phyloP scores from a whole-genome alignment of 306 rosid species.

The Citrullus amarus region DNA sequence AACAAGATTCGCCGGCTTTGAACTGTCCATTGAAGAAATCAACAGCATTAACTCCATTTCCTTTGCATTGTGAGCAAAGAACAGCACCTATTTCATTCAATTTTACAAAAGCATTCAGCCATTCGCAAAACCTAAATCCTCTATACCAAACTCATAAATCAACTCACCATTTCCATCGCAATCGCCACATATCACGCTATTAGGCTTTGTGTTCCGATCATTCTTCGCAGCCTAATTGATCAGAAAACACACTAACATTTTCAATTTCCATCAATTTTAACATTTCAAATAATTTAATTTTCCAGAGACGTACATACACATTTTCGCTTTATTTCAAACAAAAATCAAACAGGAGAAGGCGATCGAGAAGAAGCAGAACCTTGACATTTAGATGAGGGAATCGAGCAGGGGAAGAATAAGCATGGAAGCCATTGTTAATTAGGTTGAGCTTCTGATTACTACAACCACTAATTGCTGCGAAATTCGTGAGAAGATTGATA shows the following conservation, averaged over 20 bases:
- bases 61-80: slow-evolving; percentile 58
- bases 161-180: slow-evolving; percentile 78
- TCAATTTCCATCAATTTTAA: not conserved
- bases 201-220: slow-evolving; percentile 41
- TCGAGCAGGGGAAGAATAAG: slow-evolving; percentile 13
- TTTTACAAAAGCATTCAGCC: not conserved
- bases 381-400: slow-evolving; percentile 23
- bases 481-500: not conserved
- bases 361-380: slow-evolving; percentile 20
- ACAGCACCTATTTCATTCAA: slow-evolving; percentile 39
- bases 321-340: not conserved
- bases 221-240: slow-evolving; percentile 32
- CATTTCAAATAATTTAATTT: not conserved
- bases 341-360: not conserved
- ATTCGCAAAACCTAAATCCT: not conserved
- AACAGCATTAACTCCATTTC: slow-evolving; percentile 66
- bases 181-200: slow-evolving; percentile 58
- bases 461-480: not conserved
- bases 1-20: slow-evolving; percentile 83
- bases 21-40: slow-evolving; percentile 91
- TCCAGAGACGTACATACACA: not conserved
- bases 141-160: not conserved
- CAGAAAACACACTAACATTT: not conserved
- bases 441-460: slow-evolving; percentile 16
- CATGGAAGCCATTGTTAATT: slow-evolving; percentile 12